Evolutionary conservation across 139 green algal genomes (phyloP), one percentile per base, ranked within the genome.

Genomic region (Monoraphidium neglectum): DNA sequence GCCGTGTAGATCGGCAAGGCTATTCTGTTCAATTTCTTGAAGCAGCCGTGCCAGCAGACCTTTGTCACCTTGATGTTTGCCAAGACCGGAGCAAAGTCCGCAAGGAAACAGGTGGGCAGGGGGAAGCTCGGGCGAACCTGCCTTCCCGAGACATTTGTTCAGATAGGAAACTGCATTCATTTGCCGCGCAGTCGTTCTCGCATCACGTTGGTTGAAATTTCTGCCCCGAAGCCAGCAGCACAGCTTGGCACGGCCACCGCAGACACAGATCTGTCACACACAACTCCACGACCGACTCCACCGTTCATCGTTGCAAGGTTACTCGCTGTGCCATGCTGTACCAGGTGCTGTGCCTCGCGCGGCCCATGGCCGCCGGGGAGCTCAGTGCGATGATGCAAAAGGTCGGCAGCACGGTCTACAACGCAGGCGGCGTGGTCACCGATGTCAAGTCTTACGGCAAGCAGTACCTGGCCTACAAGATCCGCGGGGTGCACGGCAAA

Each of bases 241-340:
- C 69, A 82, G 36, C 15, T 12, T 40, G 13, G 8, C 10, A 8
- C 8, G 37, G 16, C 26, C 72, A 6, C 15, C 10, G 70, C 37
- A 74, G 70, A 10, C 10, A 10, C 26, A 74, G 26, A 32, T 65
- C 26, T 16, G 18, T 13, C 18, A 16, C 57, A 65, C 26, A 21
- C 26, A 24, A 13, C 57, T 24, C 26, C 30, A 21, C 16, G 8
- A 32, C 10, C 8, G 10, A 13, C 13, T 21, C 8, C n/a, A 32
- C 8, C 26, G 13, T 24, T 36, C 30, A 8, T 21, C 36, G 21
- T 1, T 12, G 21, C 21, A 2, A 60, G 2, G 43, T 36, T 24
- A 18, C 24, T 26, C 65, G 4, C 3, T 13, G 2, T 97, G 96
- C 92, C 92, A 92, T 1, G 66, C n/a, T 97, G 23, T 97, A 97